Percentiles rank a stretch among this genome's conserved stretches.
phyloP scores from a whole-genome alignment of 192 early-diverging fungal species.

The Entomortierella beljakovae region DNA sequence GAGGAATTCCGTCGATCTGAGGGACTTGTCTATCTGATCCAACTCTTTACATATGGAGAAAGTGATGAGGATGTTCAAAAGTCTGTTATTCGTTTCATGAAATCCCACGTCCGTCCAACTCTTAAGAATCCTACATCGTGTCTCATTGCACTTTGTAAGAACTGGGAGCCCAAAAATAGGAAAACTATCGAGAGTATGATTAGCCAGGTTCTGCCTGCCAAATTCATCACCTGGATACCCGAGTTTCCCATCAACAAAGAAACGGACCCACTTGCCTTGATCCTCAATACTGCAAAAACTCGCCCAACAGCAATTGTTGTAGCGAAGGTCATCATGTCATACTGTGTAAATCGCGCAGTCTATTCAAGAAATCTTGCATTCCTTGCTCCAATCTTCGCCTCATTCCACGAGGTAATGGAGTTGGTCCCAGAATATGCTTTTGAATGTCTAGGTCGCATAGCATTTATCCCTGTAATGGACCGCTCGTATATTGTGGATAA shows the following conservation, averaged over 20 bases:
- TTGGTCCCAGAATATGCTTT: conserved; percentile 21
- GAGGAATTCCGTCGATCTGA: background rate
- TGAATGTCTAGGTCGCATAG: conserved; percentile 1
- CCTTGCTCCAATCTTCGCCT: conserved; percentile 12
- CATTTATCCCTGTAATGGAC: conserved; percentile 14
- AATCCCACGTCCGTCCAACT: background rate
- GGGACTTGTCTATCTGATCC: background rate
- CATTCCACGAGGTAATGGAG: conserved; percentile 13
- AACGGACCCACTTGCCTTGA: conserved; percentile 5
- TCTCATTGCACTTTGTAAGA: background rate
- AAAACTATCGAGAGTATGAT: background rate
- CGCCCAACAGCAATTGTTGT: background rate
- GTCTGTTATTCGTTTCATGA: background rate
- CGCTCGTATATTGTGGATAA: conserved; percentile 22
- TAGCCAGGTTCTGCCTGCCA: background rate
- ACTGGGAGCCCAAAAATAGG: background rate
- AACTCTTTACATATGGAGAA: background rate
- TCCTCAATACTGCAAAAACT: background rate
- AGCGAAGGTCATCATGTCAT: conserved; percentile 15
- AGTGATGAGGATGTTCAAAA: background rate
- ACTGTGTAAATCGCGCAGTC: conserved; percentile 20
- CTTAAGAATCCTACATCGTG: background rate
- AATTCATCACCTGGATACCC: conserved; percentile 26
- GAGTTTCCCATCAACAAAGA: background rate
- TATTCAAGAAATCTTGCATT: conserved; percentile 17